Conservation (phyloP, 2,329 filamentous ascomycete genomes). For the Exophiala sp. region DNA sequence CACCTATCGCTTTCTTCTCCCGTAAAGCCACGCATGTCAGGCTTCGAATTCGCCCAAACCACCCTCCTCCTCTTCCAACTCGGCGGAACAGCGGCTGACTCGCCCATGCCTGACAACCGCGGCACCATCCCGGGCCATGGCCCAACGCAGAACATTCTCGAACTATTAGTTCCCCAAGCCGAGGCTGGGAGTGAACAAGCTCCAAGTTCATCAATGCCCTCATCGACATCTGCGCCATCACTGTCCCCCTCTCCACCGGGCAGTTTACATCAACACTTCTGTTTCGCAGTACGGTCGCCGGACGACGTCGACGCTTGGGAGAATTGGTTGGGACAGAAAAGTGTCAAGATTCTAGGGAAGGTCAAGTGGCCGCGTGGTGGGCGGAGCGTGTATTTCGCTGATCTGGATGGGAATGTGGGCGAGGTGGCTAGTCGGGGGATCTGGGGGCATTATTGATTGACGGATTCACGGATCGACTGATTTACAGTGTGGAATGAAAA, state of each 20-base stretch:
- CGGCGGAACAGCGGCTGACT: conserved; percentile 14
- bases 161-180: conserved; percentile 1
- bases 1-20: too few relatives aligned
- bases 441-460: conserved; percentile 30
- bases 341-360: conserved; percentile 27
- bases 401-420: conserved; percentile 32
- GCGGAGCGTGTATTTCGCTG: conserved; percentile 32
- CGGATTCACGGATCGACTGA: not conserved
- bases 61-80: conserved; percentile 30
- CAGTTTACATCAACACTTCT: conserved; percentile 31
- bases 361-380: conserved; percentile 32
- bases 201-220: too few relatives aligned
- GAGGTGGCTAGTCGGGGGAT: conserved; percentile 32
- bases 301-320: conserved; percentile 30
- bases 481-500: too few relatives aligned
- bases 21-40: conserved; percentile 23
- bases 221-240: not conserved
- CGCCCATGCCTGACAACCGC: conserved; percentile 13
- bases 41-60: conserved; percentile 32
- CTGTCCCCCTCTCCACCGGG: not conserved
- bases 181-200: not conserved
- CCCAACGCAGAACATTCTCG: conserved; percentile 16
- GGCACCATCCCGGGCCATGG: conserved; percentile 23
- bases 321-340: conserved; percentile 26
- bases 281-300: conserved; percentile 28